Base-by-base conservation (phyloP, 345 rosid genomes). In the Euphorbia tirucalli region DNA sequence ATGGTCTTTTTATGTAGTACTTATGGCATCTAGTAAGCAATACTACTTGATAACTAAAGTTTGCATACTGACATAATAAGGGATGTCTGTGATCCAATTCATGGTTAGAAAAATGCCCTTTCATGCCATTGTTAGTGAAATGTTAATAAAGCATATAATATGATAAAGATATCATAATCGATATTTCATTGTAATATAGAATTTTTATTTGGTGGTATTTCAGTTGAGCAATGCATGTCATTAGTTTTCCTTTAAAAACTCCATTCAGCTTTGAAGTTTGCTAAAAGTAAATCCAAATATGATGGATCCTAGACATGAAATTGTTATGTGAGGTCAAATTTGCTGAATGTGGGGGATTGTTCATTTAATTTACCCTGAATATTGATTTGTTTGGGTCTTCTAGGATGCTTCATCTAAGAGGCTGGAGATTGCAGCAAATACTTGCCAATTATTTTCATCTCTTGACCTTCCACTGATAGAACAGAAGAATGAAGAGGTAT, bases 381-480 rank as follows among this genome's bases (percentile, higher is more conserved):
- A 59, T 69, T 65, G 37, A 44, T 66, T 66, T 66, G 41, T 46
- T 76, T 82, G 76, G 76, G 72, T 80, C 74, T 56, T 74, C 55
- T 83, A 86, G 90, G 92, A 64, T 74, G 71, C 55, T 52, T 74
- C 82, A 77, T 74, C 82, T 73, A 79, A 16, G 75, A 79, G 83
- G 75, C 68, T 77, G 77, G 86, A 80, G 77, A 78, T 49, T 64
- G 81, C 86, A 77, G 75, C 80, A 75, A 77, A 73, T 82, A 81
- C 72, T 81, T 76, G 65, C 77, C 77, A 77, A 74, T 77, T 72
- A 78, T 78, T 82, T 71, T 71, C 85, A 64, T 60, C 79, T 56
- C 71, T 80, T 74, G 84, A 79, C 77, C 76, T 75, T 77, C 85
- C 87, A 71, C 76, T 89, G 74, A 75, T 87, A 83, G 88, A 80